Percentiles rank a stretch among this genome's conserved stretches.
Conservation (phyloP, 176 grass and related monocot species). For the Otatea glauca region DNA sequence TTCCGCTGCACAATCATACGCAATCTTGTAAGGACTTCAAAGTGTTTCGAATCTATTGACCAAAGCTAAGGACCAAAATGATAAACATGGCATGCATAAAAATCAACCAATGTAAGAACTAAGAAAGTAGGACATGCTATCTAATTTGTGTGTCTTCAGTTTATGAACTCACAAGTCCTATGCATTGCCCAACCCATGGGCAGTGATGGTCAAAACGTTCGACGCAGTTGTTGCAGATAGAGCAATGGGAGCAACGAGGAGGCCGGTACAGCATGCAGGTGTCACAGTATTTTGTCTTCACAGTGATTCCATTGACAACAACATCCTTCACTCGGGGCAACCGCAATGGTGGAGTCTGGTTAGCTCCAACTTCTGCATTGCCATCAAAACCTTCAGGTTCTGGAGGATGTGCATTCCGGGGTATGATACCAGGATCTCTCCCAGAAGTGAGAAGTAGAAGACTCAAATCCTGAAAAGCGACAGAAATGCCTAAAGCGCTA, state of each 20-base stretch:
- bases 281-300: constrained; percentile 95
- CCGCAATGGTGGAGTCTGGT: constrained; percentile 69
- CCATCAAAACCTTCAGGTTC: constrained; percentile 81
- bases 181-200: constrained; percentile 96
- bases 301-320: constrained; percentile 77
- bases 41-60: constrained; percentile 14
- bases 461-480: constrained; percentile 73
- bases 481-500: constrained; percentile 26
- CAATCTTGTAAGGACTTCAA: constrained; percentile 35
- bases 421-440: constrained; percentile 92
- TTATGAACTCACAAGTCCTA: constrained; percentile 84
- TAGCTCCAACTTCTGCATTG: constrained; percentile 60
- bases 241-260: constrained; percentile 95
- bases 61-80: constrained; percentile 9
- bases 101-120: background rate
- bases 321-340: constrained; percentile 84
- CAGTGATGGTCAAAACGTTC: constrained; percentile 97
- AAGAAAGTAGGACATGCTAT: background rate
- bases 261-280: constrained; percentile 96
- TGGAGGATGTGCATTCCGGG: constrained; percentile 87
- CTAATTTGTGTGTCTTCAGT: background rate
- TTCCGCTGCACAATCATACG: constrained; percentile 70
- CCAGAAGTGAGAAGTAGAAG: constrained; percentile 92
- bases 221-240: constrained; percentile 95
- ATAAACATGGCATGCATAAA: background rate